Base-by-base conservation (phyloP, 768 basidiomycete genomes). In the Psilocybe subaeruginosa region DNA sequence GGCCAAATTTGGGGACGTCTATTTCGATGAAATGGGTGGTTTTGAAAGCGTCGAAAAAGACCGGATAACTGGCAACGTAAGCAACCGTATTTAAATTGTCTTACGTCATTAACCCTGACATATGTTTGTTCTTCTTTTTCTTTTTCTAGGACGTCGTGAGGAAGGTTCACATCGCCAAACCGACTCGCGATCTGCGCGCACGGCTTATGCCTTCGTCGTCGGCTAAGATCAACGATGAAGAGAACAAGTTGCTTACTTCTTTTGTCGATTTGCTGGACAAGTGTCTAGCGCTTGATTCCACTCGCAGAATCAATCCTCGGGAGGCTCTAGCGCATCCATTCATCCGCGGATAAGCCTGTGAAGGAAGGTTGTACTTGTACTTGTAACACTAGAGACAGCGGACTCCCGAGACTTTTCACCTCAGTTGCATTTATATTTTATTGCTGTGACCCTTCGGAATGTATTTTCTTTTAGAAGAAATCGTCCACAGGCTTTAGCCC, bases 241-340 rank as follows among this genome's bases (percentile, higher is more conserved):
- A 98, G 76, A 85, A 81, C 69, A 93, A 92, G 74, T 73, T 93
- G 65, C 65, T 97, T 8, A 70, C 81, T 23, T 85, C 87, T 4
- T 97, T 99, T 69, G 84, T 97, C 52, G 96, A 99, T 72, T 74
- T 99, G 48, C 74, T 99, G 59, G 96, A 99, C 70, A 95, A 90
- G 76, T 97, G 96, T 72, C 80, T 97, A 29, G 79, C 85, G 19
- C 81, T 99, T 14, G 97, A 99, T 71, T 92, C 96, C 2, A 81
- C 86, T 45, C 87, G 93, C 72, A 78, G 97, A 68, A 86, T 97
- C 33, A 88, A 87, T n/a, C 95, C 96, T 1, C 87, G 90, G 69
- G 97, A 98, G 70, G 95, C 93, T 3, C 80, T 98, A 43, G 74
- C 82, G 8, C 95, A 98, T 75, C 87, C 93, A 0, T 98, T 97